Conservation (phyloP, 768 basidiomycete species). For the Panaeolus cyanescens region DNA sequence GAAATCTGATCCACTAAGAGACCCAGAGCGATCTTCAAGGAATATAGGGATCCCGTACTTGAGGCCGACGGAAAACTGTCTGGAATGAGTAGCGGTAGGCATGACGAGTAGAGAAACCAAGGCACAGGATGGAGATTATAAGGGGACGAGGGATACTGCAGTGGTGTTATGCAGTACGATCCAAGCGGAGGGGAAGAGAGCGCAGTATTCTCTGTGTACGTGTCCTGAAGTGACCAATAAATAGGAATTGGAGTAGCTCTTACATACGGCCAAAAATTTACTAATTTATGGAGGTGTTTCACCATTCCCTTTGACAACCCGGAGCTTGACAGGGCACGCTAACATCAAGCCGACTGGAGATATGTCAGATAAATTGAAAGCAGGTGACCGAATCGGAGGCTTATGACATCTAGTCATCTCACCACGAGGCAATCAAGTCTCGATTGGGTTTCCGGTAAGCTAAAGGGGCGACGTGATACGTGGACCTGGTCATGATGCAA, state of each 20-base stretch:
- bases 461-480: background rate
- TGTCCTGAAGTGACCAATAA: background rate
- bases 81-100: background rate
- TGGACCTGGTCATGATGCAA: too few relatives aligned
- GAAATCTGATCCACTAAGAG: constrained; percentile 55
- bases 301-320: background rate
- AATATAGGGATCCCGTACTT: constrained; percentile 24
- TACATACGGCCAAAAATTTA: background rate
- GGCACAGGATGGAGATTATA: background rate
- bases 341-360: background rate
- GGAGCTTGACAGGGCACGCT: background rate
- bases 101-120: background rate
- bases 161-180: background rate
- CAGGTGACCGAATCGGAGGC: background rate
- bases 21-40: constrained; percentile 65
- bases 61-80: background rate
- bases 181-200: too few relatives aligned
- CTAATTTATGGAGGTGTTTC: background rate
- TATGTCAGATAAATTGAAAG: background rate
- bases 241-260: background rate
- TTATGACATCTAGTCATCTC: background rate
- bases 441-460: background rate
- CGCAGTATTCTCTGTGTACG: background rate
- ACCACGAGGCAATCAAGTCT: background rate
- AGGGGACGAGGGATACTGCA: background rate